Conservation (phyloP, 75 land plant species). For the Sequoiadendron giganteum region DNA sequence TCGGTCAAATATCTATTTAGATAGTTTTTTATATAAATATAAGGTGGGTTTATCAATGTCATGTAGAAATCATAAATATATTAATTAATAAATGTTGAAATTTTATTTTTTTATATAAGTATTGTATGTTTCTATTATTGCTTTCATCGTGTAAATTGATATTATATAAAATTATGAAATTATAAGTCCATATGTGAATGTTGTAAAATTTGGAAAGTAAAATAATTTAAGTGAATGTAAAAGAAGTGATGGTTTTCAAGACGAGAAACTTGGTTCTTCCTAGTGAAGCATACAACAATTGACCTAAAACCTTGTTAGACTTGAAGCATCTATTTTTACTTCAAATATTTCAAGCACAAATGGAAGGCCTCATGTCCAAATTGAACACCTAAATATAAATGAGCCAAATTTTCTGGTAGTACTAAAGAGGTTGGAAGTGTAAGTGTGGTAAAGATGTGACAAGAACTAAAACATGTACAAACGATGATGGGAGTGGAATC, state of each 20-base stretch:
- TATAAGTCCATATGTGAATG: no score
- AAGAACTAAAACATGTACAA: not conserved
- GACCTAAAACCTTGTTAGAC: not conserved
- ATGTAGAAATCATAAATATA: no score
- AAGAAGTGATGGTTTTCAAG: not conserved
- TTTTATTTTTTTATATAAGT: no score
- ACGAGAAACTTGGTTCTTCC: not conserved
- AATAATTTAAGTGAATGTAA: not conserved
- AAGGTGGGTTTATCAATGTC: no score
- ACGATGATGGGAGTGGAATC: not conserved
- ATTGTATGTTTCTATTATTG: no score
- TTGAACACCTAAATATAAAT: not conserved
- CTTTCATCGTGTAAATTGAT: no score
- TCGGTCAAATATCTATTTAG: no score
- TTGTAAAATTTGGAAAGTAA: not conserved
- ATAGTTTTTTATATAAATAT: no score
- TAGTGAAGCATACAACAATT: not conserved
- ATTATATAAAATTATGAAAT: no score
- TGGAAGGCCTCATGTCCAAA: not conserved
- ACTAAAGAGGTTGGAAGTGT: not conserved
- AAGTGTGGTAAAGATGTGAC: not conserved
- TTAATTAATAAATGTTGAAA: no score
- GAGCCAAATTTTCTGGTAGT: not conserved
- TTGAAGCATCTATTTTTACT: not conserved
- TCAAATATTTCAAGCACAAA: not conserved